Evolutionary conservation across 352 stramenopile species (phyloP), one percentile per base, ranked within the genome.

Genomic region (Globisporangium acanthophoron): DNA sequence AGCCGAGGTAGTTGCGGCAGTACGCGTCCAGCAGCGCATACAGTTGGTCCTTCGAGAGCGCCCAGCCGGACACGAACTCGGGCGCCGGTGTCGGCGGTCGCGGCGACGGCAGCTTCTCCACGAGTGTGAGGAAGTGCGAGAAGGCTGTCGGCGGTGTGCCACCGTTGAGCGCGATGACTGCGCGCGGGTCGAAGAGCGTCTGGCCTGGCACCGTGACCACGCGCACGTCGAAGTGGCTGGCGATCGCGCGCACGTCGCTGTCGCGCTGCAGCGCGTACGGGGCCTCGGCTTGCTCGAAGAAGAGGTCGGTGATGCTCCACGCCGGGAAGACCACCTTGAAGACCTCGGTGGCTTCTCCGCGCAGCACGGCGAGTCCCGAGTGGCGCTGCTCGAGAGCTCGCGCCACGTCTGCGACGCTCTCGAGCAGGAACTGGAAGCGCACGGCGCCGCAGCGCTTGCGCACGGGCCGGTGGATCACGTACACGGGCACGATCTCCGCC

Each of bases 351-450:
- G 80, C 78, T 3, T 88, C 78, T 18, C 80, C 80, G n/a, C 68
- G 61, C 8, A 91, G 51, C 27, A 91, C 78, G 4, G 85, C 40
- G 20, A 91, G 53, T 15, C 70, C 65, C 15, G 77, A 80, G 0
- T 80, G 50, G 4, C 73, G 56, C 0, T 49, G 41, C 9, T 59
- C 59, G 6, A 89, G 62, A 0, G 70, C 70, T 18, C 60, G 53
- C 2, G 82, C 69, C 43, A 96, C 73, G 55, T 98, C 92, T 24
- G 67, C 37, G 4, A 98, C 59, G 54, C 77, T 89, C 70, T 99
- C 87, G 18, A 98, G 69, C 15, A 99, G 56, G 65, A 98, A 98
- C 66, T 96, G 89, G 47, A 88, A 95, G 15, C 84, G 74, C 39
- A 86, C 68, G 11, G 79, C 50, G 3, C 88, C 74, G 39, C 75